These are phyloP conservation scores for Tricholoma matsutake DNA, from an alignment of 768 basidiomycete species.

Conservation along the genomic window DNA sequence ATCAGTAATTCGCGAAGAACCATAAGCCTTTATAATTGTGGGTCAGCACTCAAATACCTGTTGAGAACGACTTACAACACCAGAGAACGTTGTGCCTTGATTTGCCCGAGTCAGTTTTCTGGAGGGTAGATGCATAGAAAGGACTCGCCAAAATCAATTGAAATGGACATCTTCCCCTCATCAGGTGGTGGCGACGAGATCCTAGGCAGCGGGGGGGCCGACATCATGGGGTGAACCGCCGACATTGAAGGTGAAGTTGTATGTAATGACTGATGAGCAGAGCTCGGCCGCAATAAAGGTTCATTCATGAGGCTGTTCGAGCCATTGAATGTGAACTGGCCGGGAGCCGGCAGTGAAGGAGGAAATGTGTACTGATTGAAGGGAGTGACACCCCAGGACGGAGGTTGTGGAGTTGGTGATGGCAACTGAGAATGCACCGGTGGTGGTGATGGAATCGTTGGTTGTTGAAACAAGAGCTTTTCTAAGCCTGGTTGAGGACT, in stretches of 20 bases:
- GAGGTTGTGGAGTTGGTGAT: conserved; percentile 14
- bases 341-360: conserved; percentile 7
- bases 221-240: conserved; percentile 19
- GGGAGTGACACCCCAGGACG: conserved; percentile 30
- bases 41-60: conserved; percentile 3
- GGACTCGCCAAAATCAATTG: conserved; percentile 78
- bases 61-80: conserved; percentile 56
- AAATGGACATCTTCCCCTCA: conserved; percentile 79
- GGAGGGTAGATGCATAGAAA: not conserved
- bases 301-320: conserved; percentile 23
- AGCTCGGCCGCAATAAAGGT: conserved; percentile 30
- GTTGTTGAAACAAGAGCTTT: conserved; percentile 43
- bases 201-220: conserved; percentile 19
- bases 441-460: conserved; percentile 33
- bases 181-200: conserved; percentile 32
- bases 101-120: not conserved
- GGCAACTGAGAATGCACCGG: conserved; percentile 12
- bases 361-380: conserved; percentile 20
- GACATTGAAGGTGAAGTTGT: conserved; percentile 12
- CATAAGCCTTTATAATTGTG: conserved; percentile 60
- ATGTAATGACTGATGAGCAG: conserved; percentile 21
- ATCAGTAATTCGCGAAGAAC: conserved; percentile 76
- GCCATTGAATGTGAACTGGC: conserved; percentile 21
- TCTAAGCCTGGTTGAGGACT: conserved; percentile 35
- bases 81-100: conserved; percentile 83